Evolutionary conservation across 2,329 filamentous ascomycete genomes (phyloP).

Genomic region (Lachnellula hyalina): DNA sequence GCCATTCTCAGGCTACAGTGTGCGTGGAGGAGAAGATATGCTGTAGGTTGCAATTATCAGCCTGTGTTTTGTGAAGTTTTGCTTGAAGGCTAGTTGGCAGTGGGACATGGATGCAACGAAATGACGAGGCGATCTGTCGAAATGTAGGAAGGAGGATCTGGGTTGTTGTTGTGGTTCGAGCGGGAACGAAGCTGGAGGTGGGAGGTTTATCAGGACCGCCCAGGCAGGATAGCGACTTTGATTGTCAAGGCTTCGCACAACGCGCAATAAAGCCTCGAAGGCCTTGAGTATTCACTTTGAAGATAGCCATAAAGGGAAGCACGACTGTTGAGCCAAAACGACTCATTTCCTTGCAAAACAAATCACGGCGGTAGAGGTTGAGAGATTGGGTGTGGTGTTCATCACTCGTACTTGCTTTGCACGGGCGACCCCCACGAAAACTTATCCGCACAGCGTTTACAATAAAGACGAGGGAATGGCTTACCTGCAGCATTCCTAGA

Average conservation of each 20-base stretch:
- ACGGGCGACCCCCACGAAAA: conserved; percentile 9
- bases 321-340: background rate
- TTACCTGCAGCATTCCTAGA: conserved; percentile 33
- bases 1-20: conserved; percentile 45
- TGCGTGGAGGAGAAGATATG: conserved; percentile 14
- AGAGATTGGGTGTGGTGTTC: conserved; percentile 1
- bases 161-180: background rate
- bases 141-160: background rate
- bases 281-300: background rate
- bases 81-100: background rate
- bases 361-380: conserved; percentile 2
- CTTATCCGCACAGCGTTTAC: conserved; percentile 14
- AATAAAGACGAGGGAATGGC: conserved; percentile 11
- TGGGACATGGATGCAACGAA: background rate
- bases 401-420: conserved; percentile 2
- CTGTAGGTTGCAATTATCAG: conserved; percentile 22
- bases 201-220: background rate
- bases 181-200: background rate
- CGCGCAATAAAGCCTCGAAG: background rate
- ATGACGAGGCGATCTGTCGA: background rate
- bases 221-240: background rate
- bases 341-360: background rate
- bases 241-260: background rate
- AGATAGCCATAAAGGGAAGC: background rate
- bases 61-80: conserved; percentile 6